Conservation (phyloP, 176 grass and related monocot species). For the Rhipidocladum racemiflorum region DNA sequence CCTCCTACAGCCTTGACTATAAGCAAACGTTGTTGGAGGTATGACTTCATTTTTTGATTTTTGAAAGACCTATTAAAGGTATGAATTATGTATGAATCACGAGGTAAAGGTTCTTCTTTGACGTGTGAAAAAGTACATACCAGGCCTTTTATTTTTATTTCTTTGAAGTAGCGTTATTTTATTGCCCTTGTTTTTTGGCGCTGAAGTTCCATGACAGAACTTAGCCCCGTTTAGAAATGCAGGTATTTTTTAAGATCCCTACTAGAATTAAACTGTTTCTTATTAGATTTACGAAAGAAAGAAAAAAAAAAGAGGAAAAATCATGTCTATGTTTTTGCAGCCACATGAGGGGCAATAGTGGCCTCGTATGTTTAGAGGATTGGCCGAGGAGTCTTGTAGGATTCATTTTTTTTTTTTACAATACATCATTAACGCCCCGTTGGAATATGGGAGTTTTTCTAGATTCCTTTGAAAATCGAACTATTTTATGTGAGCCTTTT, state of each 20-base stretch:
- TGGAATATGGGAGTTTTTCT: not conserved
- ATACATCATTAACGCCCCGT: no score
- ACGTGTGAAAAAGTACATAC: not conserved
- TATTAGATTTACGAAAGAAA: not conserved
- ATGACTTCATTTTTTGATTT: not conserved
- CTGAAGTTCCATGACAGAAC: no score
- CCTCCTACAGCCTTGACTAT: not conserved
- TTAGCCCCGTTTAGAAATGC: not conserved
- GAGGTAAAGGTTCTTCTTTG: not conserved
- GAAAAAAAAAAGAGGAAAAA: not conserved
- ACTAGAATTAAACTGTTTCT: no score
- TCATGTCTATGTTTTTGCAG: not conserved
- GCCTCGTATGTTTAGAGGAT: not conserved
- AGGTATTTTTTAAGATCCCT: not conserved
- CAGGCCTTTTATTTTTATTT: no score
- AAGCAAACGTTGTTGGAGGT: not conserved
- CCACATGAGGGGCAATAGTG: not conserved
- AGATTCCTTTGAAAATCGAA: not conserved
- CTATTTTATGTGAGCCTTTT: no score
- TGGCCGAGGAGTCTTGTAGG: not conserved
- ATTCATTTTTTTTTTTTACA: not conserved
- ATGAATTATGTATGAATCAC: not conserved
- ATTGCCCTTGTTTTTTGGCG: not conserved
- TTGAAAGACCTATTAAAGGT: not conserved
- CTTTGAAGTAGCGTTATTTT: no score